Conservation (phyloP, 345 rosid species). For the Gossypium longicalyx region DNA sequence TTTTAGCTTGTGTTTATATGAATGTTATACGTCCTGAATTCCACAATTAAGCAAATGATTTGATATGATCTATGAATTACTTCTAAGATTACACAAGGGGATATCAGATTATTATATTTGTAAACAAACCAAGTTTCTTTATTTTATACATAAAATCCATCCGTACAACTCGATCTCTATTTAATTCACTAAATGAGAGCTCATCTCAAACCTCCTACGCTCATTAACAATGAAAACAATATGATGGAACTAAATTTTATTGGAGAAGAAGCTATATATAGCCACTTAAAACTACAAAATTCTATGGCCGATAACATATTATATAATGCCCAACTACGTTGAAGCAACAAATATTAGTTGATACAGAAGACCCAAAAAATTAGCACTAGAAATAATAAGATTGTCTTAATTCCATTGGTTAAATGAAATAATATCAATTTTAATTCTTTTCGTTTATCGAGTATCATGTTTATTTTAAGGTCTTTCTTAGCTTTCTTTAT, state of each 20-base stretch:
- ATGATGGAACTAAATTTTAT: too few relatives aligned
- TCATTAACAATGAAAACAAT: background rate
- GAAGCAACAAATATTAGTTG: background rate
- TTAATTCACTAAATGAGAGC: background rate
- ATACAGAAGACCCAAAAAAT: too few relatives aligned
- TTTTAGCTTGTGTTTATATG: background rate
- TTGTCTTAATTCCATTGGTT: too few relatives aligned
- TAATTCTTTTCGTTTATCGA: too few relatives aligned
- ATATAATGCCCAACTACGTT: background rate
- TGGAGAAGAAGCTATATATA: background rate
- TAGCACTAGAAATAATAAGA: too few relatives aligned
- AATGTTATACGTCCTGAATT: background rate
- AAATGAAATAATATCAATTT: too few relatives aligned
- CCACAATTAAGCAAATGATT: background rate
- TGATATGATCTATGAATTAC: constrained; percentile 1
- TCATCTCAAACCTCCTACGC: too few relatives aligned
- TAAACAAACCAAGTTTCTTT: background rate
- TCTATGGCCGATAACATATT: background rate
- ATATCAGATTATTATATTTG: background rate
- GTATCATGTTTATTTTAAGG: too few relatives aligned
- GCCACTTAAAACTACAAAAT: background rate
- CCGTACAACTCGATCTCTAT: background rate
- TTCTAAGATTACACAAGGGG: constrained; percentile 10
- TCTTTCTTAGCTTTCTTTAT: too few relatives aligned
- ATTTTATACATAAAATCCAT: background rate